A percentile compares a stretch with the other conserved stretches of the same genome.
phyloP scores from a whole-genome alignment of 148 eudicot species.

The Spergularia bocconei region DNA sequence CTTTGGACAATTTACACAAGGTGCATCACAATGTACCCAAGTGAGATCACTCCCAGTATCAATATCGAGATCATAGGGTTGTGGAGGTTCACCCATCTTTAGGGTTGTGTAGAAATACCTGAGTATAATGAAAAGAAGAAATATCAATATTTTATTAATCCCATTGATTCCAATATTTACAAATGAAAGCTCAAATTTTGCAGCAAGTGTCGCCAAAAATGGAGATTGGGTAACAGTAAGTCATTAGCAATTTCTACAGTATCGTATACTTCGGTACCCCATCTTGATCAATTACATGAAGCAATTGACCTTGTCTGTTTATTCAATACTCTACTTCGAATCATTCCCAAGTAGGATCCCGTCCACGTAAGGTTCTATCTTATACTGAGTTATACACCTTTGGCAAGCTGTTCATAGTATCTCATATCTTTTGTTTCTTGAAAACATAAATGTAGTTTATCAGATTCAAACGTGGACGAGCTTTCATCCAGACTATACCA shows the following conservation, averaged over 20 bases:
- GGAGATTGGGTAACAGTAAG: too few relatives aligned
- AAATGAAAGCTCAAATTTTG: background rate
- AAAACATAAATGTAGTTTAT: background rate
- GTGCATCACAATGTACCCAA: slow-evolving; percentile 95
- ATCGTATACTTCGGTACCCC: background rate
- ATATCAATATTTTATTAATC: background rate
- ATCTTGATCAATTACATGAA: background rate
- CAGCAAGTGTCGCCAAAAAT: too few relatives aligned
- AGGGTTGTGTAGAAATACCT: slow-evolving; percentile 69
- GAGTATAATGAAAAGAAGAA: slow-evolving; percentile 8
- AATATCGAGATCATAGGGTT: slow-evolving; percentile 68
- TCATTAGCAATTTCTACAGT: too few relatives aligned
- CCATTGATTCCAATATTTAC: background rate
- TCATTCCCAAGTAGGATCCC: background rate
- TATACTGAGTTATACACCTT: background rate
- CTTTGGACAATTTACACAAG: slow-evolving; percentile 67
- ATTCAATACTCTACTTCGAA: background rate
- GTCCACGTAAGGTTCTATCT: too few relatives aligned
- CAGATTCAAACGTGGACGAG: background rate
- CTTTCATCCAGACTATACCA: background rate
- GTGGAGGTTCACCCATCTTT: slow-evolving; percentile 60
- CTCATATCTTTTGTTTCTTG: background rate
- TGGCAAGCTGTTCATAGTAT: background rate
- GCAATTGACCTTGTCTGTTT: background rate
- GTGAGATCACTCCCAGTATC: slow-evolving; percentile 93